Evolutionary conservation across 2,329 filamentous ascomycete genomes (phyloP).

Genomic region (Ophiocordyceps camponoti-saundersi): DNA sequence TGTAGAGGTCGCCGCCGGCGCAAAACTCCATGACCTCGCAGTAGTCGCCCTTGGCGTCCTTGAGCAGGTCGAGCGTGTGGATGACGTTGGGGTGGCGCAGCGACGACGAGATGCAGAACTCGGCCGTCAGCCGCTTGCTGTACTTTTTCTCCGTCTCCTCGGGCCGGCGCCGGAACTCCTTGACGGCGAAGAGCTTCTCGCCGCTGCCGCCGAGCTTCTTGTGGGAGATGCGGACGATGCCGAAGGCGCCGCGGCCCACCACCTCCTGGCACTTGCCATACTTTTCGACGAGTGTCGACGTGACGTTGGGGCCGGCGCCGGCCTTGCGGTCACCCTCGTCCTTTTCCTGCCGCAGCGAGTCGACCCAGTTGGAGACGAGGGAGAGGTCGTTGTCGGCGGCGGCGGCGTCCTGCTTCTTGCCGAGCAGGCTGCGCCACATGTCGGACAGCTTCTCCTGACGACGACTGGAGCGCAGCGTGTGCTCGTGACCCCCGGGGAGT

Average conservation of each 20-base stretch:
- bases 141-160: constrained; percentile 96
- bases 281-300: constrained; percentile 69
- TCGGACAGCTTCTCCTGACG: constrained; percentile 90
- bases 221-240: constrained; percentile 93
- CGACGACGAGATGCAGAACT: constrained; percentile 97
- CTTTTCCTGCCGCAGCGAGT: constrained; percentile 78
- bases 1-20: constrained; percentile 90
- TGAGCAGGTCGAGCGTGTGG: constrained; percentile 85
- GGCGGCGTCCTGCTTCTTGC: constrained; percentile 62
- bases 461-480: constrained; percentile 76
- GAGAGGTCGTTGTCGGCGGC: constrained; percentile 67
- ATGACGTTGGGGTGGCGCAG: constrained; percentile 96
- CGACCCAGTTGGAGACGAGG: constrained; percentile 89
- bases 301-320: constrained; percentile 54
- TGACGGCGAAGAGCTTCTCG: constrained; percentile 92
- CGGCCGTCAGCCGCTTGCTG: constrained; percentile 88
- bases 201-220: constrained; percentile 70
- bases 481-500: constrained; percentile 58
- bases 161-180: constrained; percentile 88
- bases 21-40: constrained; percentile 99
- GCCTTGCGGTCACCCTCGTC: constrained; percentile 69
- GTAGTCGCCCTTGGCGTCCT: constrained; percentile 93
- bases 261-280: constrained; percentile 98
- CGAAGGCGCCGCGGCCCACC: constrained; percentile 88
- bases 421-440: constrained; percentile 75